Evolutionary conservation across 495 filamentous ascomycete genomes (phyloP).

Genomic region (Penicillium coprophilum): DNA sequence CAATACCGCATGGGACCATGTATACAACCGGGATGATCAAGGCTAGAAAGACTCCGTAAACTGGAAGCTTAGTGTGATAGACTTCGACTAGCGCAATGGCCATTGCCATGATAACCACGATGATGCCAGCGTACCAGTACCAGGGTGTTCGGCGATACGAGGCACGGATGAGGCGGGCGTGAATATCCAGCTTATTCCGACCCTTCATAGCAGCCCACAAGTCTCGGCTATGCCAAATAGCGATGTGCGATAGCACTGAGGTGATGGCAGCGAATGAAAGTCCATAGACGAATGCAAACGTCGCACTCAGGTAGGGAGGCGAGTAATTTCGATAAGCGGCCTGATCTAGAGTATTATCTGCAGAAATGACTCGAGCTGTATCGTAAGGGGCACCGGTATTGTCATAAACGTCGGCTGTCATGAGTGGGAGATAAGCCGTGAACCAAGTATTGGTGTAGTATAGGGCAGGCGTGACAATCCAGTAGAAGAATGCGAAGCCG

Average conservation of each 20-base stretch:
- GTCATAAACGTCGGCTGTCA: constrained; percentile 64
- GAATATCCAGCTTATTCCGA: constrained; percentile 54
- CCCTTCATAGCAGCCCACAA: constrained; percentile 51
- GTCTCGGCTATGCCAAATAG: constrained; percentile 56
- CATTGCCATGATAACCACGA: constrained; percentile 69
- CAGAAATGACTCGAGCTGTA: constrained; percentile 68
- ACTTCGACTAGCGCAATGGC: constrained; percentile 79
- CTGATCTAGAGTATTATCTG: constrained; percentile 68
- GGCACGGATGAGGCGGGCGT: constrained; percentile 72
- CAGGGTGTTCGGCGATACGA: constrained; percentile 73
- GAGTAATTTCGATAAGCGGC: constrained; percentile 77
- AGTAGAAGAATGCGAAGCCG: constrained; percentile 38
- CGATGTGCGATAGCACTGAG: constrained; percentile 61
- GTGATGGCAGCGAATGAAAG: constrained; percentile 80
- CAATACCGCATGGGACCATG: constrained; percentile 82
- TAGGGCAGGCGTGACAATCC: constrained; percentile 34
- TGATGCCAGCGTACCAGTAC: constrained; percentile 75
- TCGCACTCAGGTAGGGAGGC: constrained; percentile 76
- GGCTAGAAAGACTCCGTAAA: constrained; percentile 77
- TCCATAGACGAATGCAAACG: constrained; percentile 77
- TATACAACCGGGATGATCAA: constrained; percentile 69
- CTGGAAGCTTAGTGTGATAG: constrained; percentile 76
- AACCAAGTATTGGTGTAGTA: constrained; percentile 44
- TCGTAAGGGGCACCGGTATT: constrained; percentile 78
- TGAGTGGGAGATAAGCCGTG: constrained; percentile 42